These are phyloP conservation scores for Blastobotrys petasosporus DNA, from an alignment of 1,139 yeast species.

Conservation along the genomic window DNA sequence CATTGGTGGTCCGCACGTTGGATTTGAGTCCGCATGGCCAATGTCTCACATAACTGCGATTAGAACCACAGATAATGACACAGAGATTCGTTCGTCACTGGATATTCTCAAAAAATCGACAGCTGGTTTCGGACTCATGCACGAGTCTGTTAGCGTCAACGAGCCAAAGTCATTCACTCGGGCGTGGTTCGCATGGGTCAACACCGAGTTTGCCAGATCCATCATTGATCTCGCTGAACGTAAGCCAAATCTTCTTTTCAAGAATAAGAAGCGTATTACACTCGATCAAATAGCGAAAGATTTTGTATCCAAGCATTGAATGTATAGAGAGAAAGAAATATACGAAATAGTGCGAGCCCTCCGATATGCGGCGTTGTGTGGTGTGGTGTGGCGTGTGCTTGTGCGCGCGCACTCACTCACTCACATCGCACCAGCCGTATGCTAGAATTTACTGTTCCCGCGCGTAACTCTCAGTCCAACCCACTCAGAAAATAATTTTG, in stretches of 20 bases:
- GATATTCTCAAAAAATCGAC: conserved; percentile 54
- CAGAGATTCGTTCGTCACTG: conserved; percentile 52
- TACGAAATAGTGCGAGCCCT: not conserved
- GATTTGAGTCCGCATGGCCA: conserved; percentile 81
- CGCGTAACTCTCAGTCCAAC: conserved; percentile 7
- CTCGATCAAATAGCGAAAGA: conserved; percentile 2
- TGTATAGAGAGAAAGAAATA: not conserved
- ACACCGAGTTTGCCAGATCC: conserved; percentile 83
- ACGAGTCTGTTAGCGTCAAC: conserved; percentile 72
- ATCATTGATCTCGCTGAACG: conserved; percentile 65
- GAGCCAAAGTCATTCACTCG: conserved; percentile 46
- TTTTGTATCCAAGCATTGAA: not conserved
- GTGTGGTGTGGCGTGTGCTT: not conserved
- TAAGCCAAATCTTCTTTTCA: conserved; percentile 69
- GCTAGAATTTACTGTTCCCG: not conserved
- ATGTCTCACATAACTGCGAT: conserved; percentile 73
- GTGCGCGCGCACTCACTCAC: not conserved
- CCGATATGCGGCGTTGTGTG: not conserved
- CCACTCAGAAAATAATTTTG: conserved; percentile 2
- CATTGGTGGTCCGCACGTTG: conserved; percentile 88
- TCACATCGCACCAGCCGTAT: too few species aligned
- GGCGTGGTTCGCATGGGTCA: conserved; percentile 95
- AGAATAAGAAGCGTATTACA: conserved; percentile 18
- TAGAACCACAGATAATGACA: conserved; percentile 66
- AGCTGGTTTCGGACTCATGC: conserved; percentile 73